A percentile compares a stretch with the other conserved stretches of the same genome.
phyloP scores from a whole-genome alignment of 768 basidiomycete genomes.

The Pleurotus sapidus region DNA sequence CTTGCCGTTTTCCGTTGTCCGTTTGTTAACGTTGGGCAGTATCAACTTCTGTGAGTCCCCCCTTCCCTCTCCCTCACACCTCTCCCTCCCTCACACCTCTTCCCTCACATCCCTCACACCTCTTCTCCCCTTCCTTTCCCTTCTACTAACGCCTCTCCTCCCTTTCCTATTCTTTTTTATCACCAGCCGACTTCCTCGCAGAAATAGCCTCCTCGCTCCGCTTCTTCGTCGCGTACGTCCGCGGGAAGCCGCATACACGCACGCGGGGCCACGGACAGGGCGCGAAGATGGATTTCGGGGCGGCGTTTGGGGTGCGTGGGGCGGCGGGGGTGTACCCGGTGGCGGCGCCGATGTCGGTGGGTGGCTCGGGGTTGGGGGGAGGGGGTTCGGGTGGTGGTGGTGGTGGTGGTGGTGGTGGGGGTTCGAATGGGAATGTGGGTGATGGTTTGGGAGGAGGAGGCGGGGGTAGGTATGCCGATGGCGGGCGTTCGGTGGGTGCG shows the following conservation, averaged over 20 bases:
- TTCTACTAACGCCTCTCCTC: not conserved
- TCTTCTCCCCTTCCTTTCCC: not conserved
- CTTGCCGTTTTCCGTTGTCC: not conserved
- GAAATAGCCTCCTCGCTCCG: slow-evolving; percentile 65
- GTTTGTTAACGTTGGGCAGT: slow-evolving; percentile 14
- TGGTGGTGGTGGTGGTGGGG: too few relatives aligned
- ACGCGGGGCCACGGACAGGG: too few relatives aligned
- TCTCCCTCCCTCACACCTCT: not conserved
- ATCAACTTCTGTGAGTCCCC: slow-evolving; percentile 28
- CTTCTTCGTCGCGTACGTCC: slow-evolving; percentile 51
- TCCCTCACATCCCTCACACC: not conserved
- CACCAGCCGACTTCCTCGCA: slow-evolving; percentile 55
- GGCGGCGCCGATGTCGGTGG: not conserved
- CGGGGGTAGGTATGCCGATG: not conserved
- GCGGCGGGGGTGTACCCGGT: too few relatives aligned
- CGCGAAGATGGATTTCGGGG: slow-evolving; percentile 27
- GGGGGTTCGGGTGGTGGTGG: too few relatives aligned
- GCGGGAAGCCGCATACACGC: slow-evolving; percentile 23
- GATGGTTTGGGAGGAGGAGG: too few relatives aligned
- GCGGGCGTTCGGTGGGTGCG: too few relatives aligned
- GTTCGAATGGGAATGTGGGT: too few relatives aligned
- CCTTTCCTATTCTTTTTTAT: not conserved
- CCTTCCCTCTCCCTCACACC: not conserved
- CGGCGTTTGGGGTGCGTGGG: slow-evolving; percentile 45
- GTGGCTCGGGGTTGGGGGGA: not conserved